phyloP scores from a whole-genome alignment of 2,329 filamentous ascomycete genomes.

The Camillea tinctor region DNA sequence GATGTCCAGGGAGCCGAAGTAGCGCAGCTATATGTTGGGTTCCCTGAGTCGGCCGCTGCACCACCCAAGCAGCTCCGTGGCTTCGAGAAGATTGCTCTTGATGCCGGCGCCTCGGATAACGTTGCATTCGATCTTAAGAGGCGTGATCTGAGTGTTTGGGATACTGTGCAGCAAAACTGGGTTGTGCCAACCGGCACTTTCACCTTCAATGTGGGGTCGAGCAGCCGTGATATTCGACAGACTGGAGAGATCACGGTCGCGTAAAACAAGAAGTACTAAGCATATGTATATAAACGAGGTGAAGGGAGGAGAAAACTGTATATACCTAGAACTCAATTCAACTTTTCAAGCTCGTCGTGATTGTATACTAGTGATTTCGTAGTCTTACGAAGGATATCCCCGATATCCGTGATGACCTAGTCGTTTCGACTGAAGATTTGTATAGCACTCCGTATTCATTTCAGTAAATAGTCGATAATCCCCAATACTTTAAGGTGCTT shows the following conservation, averaged over 20 bases:
- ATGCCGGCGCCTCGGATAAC: slow-evolving; percentile 44
- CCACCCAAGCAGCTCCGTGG: slow-evolving; percentile 56
- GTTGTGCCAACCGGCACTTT: slow-evolving; percentile 34
- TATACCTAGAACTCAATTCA: neutral
- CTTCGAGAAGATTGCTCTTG: slow-evolving; percentile 58
- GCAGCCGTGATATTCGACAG: slow-evolving; percentile 45
- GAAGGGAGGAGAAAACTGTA: neutral
- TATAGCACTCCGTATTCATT: too few species aligned
- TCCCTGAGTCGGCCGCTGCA: slow-evolving; percentile 39
- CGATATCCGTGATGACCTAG: too few species aligned
- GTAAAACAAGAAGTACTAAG: slow-evolving; percentile 9
- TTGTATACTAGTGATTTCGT: too few species aligned
- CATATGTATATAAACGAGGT: too few species aligned
- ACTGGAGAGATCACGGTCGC: slow-evolving; percentile 33
- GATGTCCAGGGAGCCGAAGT: slow-evolving; percentile 61
- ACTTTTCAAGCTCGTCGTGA: too few species aligned
- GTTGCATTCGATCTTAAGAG: slow-evolving; percentile 54
- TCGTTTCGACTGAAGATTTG: too few species aligned
- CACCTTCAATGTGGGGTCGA: slow-evolving; percentile 43
- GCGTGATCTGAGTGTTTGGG: slow-evolving; percentile 66
- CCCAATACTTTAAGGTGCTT: too few species aligned
- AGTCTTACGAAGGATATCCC: too few species aligned
- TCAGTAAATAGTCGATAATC: too few species aligned
- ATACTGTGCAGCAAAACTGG: slow-evolving; percentile 60
- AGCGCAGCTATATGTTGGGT: slow-evolving; percentile 57